phyloP scores from a whole-genome alignment of 805 yeast genomes.

The Saturnispora diversa region DNA sequence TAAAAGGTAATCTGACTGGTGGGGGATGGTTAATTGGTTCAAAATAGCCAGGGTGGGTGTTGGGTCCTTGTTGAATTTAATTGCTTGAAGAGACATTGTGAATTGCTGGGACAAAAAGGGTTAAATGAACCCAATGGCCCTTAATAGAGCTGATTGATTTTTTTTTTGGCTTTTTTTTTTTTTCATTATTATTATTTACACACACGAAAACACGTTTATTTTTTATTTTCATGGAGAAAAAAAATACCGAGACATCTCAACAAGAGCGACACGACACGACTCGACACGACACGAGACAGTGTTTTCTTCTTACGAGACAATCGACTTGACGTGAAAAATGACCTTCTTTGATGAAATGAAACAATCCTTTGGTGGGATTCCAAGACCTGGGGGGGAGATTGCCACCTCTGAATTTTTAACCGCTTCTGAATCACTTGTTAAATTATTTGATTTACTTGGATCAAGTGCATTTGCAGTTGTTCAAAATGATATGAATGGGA shows the following conservation, averaged over 20 bases:
- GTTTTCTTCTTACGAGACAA: background rate
- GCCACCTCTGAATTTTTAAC: constrained; percentile 69
- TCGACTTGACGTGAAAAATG: background rate
- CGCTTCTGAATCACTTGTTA: constrained; percentile 77
- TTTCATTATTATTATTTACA: no score
- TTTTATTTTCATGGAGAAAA: no score
- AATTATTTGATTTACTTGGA: constrained; percentile 75
- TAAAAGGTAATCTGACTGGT: constrained; percentile 58
- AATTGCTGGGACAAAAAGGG: no score
- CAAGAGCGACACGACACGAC: no score
- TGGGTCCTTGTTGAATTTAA: constrained; percentile 46
- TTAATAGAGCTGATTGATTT: no score
- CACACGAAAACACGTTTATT: no score
- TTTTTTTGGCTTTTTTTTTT: no score
- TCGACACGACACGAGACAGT: background rate
- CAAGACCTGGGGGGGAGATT: constrained; percentile 53
- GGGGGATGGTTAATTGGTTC: constrained; percentile 81
- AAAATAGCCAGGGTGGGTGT: constrained; percentile 46
- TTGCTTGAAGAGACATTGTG: constrained; percentile 54
- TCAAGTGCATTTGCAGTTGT: constrained; percentile 80
- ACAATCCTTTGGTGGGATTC: constrained; percentile 67
- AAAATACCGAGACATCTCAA: background rate
- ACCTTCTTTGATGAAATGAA: constrained; percentile 70
- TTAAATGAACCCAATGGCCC: no score
- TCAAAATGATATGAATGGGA: constrained; percentile 83